A percentile compares a stretch with the other conserved stretches of the same genome.
phyloP scores from a whole-genome alignment of 2,329 filamentous ascomycete genomes.

The Fusarium veterinarium region DNA sequence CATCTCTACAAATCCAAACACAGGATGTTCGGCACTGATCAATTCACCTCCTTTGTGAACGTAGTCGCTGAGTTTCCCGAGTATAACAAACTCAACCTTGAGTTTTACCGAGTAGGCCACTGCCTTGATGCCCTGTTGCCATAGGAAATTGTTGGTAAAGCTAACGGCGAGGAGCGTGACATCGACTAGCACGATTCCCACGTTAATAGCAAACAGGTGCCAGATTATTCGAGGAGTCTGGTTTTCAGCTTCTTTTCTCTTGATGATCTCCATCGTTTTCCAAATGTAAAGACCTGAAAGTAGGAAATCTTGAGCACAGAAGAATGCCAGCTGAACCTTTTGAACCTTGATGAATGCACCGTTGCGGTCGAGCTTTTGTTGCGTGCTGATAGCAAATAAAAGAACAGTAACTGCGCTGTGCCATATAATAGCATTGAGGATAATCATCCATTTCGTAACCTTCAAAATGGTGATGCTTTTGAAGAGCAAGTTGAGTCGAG shows the following conservation, averaged over 20 bases:
- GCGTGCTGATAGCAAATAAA: conserved; percentile 15
- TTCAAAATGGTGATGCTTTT: conserved; percentile 7
- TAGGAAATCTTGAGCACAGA: conserved; percentile 31
- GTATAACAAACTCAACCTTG: conserved; percentile 52
- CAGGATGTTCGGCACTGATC: conserved; percentile 9
- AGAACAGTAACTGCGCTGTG: conserved; percentile 27
- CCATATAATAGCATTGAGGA: conserved; percentile 29
- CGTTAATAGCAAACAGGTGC: conserved; percentile 50
- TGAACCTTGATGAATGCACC: conserved; percentile 8
- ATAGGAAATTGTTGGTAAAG: conserved; percentile 46
- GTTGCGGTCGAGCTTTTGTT: conserved; percentile 6
- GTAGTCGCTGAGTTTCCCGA: conserved; percentile 51
- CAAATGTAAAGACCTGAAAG: conserved; percentile 34
- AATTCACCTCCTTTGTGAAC: conserved; percentile 44
- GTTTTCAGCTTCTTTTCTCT: conserved; percentile 5
- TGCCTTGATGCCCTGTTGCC: conserved; percentile 51
- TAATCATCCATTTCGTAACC: conserved; percentile 26
- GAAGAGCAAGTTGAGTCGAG: conserved; percentile 28
- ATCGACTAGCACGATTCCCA: conserved; percentile 57
- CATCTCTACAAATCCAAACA: conserved; percentile 35
- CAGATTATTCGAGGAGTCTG: conserved; percentile 30
- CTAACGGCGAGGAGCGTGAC: conserved; percentile 50
- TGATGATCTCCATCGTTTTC: conserved; percentile 27
- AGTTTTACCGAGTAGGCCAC: conserved; percentile 53
- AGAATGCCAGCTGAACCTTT: conserved; percentile 28